Base-by-base conservation (phyloP, 495 filamentous ascomycete species). In the Alectoria sarmentosa region DNA sequence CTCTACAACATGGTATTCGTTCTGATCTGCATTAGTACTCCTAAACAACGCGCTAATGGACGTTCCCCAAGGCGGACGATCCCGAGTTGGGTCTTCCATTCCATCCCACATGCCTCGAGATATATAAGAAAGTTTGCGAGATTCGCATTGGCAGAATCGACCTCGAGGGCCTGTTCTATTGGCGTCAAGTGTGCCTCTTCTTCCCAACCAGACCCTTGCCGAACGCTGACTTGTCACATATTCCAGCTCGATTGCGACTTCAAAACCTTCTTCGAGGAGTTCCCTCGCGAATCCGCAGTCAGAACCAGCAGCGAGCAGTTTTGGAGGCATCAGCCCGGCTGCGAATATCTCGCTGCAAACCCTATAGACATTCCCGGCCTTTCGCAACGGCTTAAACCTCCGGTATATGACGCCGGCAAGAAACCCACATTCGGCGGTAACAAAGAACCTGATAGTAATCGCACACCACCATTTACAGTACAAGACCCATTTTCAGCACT, bases 291-390 rank as follows among this genome's bases (percentile, higher is more conserved):
- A 1, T n/a, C 44, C 15, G 58, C 58, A 17, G 60, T 61, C 8
- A 61, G 17, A 36, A 17, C 10, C 23, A 17, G 42, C 8, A 32
- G 21, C n/a, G 28, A 52, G 9, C 30, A 48, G 9, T 61, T 19
- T 10, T 37, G 60, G 41, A 52, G 26, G 17, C 60, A 52, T 52
- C 8, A 61, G 32, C 32, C 17, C 15, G 30, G 30, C 36, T 37
- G 32, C 8, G 60, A 61, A 23, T 61, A 61, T 32, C 42, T 61
- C 23, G 60, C 19, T 37, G 44, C 60, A n/a, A 61, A 61, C 44
- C 30, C 60, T 28, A 36, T 52, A 48, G 32, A 49, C 9, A 14
- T 61, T 13, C 42, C 60, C n/a, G 41, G 60, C 32, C 60, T 52
- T 17, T n/a, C 41, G 2, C 14, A 49, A 36, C 32, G 49, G 42